phyloP scores from a whole-genome alignment of 2,329 filamentous ascomycete species.

The Didymella pinodella region DNA sequence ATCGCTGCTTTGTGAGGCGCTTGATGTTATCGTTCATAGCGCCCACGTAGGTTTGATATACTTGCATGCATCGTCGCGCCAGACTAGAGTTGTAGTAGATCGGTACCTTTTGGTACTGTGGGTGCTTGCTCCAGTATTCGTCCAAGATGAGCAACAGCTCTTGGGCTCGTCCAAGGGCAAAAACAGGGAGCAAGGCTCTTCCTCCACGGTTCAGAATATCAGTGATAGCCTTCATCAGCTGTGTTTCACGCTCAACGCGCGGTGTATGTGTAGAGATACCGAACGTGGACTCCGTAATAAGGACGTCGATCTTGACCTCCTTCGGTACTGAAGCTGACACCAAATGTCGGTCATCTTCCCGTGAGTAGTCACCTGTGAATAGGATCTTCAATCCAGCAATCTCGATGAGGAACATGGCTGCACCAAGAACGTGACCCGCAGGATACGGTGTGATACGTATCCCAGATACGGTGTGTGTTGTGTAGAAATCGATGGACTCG shows the following conservation, averaged over 20 bases:
- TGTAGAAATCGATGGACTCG: constrained; percentile 97
- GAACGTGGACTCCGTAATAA: constrained; percentile 98
- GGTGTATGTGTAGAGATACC: constrained; percentile 94
- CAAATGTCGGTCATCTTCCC: constrained; percentile 93
- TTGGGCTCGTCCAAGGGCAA: constrained; percentile 91
- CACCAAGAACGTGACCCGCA: constrained; percentile 95
- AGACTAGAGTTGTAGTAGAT: constrained; percentile 98
- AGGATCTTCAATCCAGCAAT: constrained; percentile 97
- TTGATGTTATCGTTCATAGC: constrained; percentile 99
- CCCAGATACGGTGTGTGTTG: constrained; percentile 94
- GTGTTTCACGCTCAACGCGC: constrained; percentile 86
- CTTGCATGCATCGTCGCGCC: constrained; percentile 95
- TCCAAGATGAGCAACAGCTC: constrained; percentile 94
- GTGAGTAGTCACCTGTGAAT: constrained; percentile 96
- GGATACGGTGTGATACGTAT: constrained; percentile 97
- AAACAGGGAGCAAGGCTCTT: constrained; percentile 92
- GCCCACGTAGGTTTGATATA: constrained; percentile 97
- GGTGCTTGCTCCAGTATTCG: constrained; percentile 93
- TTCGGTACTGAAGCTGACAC: constrained; percentile 91
- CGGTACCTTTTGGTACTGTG: constrained; percentile 86
- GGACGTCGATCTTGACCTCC: constrained; percentile 89
- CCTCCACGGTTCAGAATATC: constrained; percentile 89
- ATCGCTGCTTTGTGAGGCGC: constrained; percentile 87
- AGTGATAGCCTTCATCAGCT: constrained; percentile 95
- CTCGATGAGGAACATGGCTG: constrained; percentile 97